A percentile compares a stretch with the other conserved stretches of the same genome.
phyloP scores from a whole-genome alignment of 805 yeast genomes.

The Pichia membranifaciens region DNA sequence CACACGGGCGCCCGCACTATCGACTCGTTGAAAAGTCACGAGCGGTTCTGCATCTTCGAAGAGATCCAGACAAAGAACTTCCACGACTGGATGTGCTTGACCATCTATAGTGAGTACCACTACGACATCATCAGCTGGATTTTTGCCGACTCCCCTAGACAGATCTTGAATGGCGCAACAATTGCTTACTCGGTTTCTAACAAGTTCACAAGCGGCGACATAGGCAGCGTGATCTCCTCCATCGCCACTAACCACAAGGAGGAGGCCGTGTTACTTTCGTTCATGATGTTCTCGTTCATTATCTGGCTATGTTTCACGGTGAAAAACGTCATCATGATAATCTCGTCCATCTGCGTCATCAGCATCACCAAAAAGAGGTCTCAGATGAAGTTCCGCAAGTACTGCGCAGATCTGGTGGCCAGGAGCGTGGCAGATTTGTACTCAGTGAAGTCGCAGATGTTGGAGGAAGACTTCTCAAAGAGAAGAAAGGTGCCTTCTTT shows the following conservation, averaged over 20 bases:
- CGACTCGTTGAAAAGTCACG: conserved; percentile 53
- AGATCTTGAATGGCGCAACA: conserved; percentile 75
- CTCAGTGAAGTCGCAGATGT: conserved; percentile 13
- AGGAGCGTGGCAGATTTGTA: conserved; percentile 24
- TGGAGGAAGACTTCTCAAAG: conserved; percentile 18
- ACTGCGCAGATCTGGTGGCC: conserved; percentile 26
- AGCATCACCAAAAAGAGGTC: conserved; percentile 8
- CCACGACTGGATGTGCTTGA: conserved; percentile 63
- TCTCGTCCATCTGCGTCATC: conserved; percentile 22
- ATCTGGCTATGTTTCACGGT: conserved; percentile 63
- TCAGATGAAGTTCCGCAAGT: conserved; percentile 16
- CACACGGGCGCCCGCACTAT: conserved; percentile 55
- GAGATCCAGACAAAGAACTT: conserved; percentile 59
- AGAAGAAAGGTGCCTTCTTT: conserved; percentile 21
- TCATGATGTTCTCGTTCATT: conserved; percentile 69
- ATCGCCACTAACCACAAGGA: conserved; percentile 57
- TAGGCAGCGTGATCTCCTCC: conserved; percentile 42
- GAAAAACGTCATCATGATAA: conserved; percentile 20
- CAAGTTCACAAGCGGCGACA: conserved; percentile 32
- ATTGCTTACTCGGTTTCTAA: conserved; percentile 46
- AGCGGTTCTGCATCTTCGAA: conserved; percentile 67
- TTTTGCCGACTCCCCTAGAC: conserved; percentile 83
- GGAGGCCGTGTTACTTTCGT: conserved; percentile 66
- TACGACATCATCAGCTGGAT: conserved; percentile 53
- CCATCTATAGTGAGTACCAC: conserved; percentile 58